A percentile compares a stretch with the other conserved stretches of the same genome.
These are phyloP conservation scores for Stephania yunnanensis DNA, from an alignment of 164 flowering plant species.

Conservation along the genomic window DNA sequence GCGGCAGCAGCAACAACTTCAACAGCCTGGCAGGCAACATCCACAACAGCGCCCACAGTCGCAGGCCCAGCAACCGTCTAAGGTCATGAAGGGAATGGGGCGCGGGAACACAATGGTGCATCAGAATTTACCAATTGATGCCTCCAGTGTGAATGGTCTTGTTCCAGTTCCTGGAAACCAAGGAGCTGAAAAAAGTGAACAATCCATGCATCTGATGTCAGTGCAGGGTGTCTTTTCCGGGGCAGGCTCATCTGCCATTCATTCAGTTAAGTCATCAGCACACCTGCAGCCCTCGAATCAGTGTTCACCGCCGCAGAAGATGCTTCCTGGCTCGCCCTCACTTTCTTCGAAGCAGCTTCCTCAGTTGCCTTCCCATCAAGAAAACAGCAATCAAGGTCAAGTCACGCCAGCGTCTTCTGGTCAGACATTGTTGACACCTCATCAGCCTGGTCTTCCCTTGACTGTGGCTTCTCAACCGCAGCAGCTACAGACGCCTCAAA, in stretches of 20 bases:
- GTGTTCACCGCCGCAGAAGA: conserved; percentile 48
- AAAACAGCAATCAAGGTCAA: conserved; percentile 45
- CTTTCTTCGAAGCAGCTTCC: conserved; percentile 40
- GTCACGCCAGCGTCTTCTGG: conserved; percentile 31
- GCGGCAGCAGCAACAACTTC: conserved; percentile 53
- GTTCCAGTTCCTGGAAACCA: conserved; percentile 42
- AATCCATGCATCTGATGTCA: conserved; percentile 44
- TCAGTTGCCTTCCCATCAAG: conserved; percentile 41
- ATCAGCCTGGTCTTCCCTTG: conserved; percentile 33
- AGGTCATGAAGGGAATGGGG: conserved; percentile 59
- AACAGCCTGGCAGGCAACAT: conserved; percentile 57
- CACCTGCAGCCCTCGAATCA: conserved; percentile 40
- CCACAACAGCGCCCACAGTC: conserved; percentile 59
- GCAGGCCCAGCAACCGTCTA: conserved; percentile 63
- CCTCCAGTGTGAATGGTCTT: conserved; percentile 53
- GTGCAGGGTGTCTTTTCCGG: conserved; percentile 49
- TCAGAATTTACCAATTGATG: conserved; percentile 49
- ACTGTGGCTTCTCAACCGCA: conserved; percentile 34
- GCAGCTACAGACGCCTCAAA: conserved; percentile 26
- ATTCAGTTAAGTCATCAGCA: conserved; percentile 37
- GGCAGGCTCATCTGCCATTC: conserved; percentile 35
- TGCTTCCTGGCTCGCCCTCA: conserved; percentile 30
- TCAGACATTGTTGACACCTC: conserved; percentile 25
- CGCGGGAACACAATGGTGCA: conserved; percentile 50
- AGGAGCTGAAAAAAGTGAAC: conserved; percentile 56